Evolutionary conservation across 2,329 filamentous ascomycete genomes (phyloP), one percentile per base, ranked within the genome.

Genomic region (Xylariales sp.): DNA sequence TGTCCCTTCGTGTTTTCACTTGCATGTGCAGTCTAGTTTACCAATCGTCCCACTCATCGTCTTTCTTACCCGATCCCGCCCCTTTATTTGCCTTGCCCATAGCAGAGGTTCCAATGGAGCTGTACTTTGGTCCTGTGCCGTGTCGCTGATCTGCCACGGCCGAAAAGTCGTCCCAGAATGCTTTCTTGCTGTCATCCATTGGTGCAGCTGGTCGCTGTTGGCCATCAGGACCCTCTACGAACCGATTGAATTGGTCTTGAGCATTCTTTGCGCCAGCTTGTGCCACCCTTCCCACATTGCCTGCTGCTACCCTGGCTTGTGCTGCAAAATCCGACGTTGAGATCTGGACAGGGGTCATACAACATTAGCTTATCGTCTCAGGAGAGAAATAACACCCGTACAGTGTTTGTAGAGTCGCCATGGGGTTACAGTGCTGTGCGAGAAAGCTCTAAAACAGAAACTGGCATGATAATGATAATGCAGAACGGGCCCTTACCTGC

Each of bases 81-180:
- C 47, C 55, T 40, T 59, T 64, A 36, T 52, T 60, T 27, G 73
- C 69, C 62, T 73, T 76, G 23, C 72, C 72, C 73, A 80, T 78
- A 15, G 76, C 76, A 41, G 72, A 68, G 15, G 76, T 81, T 21
- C 76, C 76, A 43, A 81, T 76, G 3, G 75, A 66, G 50, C 66
- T 75, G 40, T 64, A 55, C 47, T 58, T 57, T 21, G 52, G 62
- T 29, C 55, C 57, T 11, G 55, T 56, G 29, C 48, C 57, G 41
- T 66, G 62, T 41, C 65, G 62, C 52, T 76, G 69, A 63, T 83
- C 76, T 1, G 80, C 83, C 18, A 83, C 61, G 19, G 76, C 78
- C 0, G 88, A 83, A 62, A 97, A 95, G 50, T 85, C 84, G 58
- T 95, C 90, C 90, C 90, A 96, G 63, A 95, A 95, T 49, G 86